Evolutionary conservation across 2,329 filamentous ascomycete genomes (phyloP), one percentile per base, ranked within the genome.

Genomic region (Trichophyton verrucosum): DNA sequence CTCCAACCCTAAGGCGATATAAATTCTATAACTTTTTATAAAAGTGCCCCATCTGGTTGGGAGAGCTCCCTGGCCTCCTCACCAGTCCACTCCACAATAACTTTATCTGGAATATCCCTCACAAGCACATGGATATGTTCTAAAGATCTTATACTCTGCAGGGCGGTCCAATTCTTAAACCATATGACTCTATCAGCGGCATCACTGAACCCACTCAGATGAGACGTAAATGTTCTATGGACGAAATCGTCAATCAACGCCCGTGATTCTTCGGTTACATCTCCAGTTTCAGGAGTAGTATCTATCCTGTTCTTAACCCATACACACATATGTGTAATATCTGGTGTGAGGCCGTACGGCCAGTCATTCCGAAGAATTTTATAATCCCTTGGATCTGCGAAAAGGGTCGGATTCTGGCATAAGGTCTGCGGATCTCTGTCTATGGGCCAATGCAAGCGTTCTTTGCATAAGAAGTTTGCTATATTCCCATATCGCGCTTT

Each of bases 141-240:
- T 36, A 83, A 69, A 0, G 79, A 78, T 60, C 81, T 73, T 53
- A 86, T 82, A 65, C 81, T 84, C 71, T 86, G 83, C 70, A 85
- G 66, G 42, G 77, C 77, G 7, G 78, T 79, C 76, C 81, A 84
- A 66, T 86, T 86, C 76, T 84, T 85, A 68, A 86, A 86, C 83
- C 83, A 86, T 61, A 82, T 68, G 24, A 86, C 78, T 65, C 78
- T 77, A 20, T 77, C 76, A 22, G 67, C 64, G 53, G 71, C 74
- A 55, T 66, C 64, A 67, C 69, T 42, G 67, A 61, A 44, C 67
- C 72, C 38, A 65, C 64, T 63, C 65, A 80, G 68, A 46, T 74
- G 72, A 9, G 67, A 66, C 11, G 80, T 73, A 68, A 85, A 85
- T 27, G 72, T 78, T 24, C 65, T 71, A 59, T 74, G 67, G 42